A percentile compares a stretch with the other conserved stretches of the same genome.
These are phyloP conservation scores for Saccharomyces kudriavzevii DNA, from an alignment of 805 yeast genomes.

Conservation along the genomic window DNA sequence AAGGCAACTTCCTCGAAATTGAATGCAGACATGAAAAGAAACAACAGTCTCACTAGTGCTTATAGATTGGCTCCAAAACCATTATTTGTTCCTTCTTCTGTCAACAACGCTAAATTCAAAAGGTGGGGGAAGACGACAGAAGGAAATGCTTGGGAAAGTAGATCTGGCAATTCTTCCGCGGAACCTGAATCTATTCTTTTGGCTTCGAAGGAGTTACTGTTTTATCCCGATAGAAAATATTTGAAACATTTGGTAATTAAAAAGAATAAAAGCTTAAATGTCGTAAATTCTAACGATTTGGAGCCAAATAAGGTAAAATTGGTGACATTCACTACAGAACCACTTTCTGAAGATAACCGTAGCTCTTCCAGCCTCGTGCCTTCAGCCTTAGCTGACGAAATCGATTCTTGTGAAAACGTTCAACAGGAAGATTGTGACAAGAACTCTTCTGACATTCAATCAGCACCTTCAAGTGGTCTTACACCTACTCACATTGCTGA, in stretches of 20 bases:
- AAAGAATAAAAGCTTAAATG: constrained; percentile 12
- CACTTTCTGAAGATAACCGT: neutral
- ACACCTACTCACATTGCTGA: neutral
- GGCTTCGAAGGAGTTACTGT: constrained; percentile 15
- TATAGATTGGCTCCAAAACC: constrained; percentile 61
- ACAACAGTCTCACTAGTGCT: constrained; percentile 49
- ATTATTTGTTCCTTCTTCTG: constrained; percentile 30
- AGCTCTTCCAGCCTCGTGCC: neutral
- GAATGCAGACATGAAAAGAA: constrained; percentile 41
- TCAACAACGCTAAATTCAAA: neutral
- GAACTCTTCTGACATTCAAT: neutral
- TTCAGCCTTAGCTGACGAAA: neutral
- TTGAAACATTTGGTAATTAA: constrained; percentile 24
- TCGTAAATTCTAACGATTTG: neutral
- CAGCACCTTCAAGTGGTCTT: neutral
- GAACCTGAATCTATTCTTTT: neutral
- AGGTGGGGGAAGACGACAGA: neutral
- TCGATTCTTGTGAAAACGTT: neutral
- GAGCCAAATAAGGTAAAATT: constrained; percentile 2
- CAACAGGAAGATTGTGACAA: neutral
- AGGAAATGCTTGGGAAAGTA: neutral
- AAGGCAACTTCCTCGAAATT: constrained; percentile 44
- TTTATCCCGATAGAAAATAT: constrained; percentile 25
- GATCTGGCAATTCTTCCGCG: neutral
- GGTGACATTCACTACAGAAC: constrained; percentile 5